Percentiles rank a stretch among this genome's conserved stretches.
Conservation (phyloP, 345 rosid species). For the Aegle marmelos region DNA sequence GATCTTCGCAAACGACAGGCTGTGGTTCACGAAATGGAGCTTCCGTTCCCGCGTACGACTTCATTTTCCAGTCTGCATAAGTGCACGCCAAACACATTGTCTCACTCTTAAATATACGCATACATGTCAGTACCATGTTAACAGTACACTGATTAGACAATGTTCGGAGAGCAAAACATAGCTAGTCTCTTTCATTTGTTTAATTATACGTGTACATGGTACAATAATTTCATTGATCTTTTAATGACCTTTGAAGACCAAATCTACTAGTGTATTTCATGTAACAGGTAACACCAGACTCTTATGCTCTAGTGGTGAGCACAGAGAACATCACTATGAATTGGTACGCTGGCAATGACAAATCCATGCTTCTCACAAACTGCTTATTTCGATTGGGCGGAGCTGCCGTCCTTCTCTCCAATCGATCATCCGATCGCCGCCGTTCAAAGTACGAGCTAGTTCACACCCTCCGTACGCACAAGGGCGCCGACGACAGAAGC, state of each 20-base stretch:
- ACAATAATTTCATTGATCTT: too few species aligned
- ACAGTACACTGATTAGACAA: too few species aligned
- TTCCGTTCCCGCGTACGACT: too few species aligned
- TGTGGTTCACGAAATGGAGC: too few species aligned
- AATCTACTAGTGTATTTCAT: background rate
- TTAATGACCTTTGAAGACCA: too few species aligned
- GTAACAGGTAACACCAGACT: conserved; percentile 38
- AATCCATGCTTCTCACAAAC: conserved; percentile 57
- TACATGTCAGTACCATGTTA: too few species aligned
- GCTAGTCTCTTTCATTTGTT: background rate
- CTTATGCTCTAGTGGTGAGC: conserved; percentile 61
- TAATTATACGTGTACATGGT: background rate
- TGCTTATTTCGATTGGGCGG: conserved; percentile 59
- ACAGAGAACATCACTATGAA: conserved; percentile 50
- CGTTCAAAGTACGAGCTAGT: conserved; percentile 50
- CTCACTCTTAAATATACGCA: too few species aligned
- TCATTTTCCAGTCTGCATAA: too few species aligned
- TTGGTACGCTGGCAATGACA: conserved; percentile 49
- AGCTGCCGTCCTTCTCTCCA: conserved; percentile 55
- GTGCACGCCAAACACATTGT: too few species aligned
- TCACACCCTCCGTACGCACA: conserved; percentile 57
- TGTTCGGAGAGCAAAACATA: too few species aligned
- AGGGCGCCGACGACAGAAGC: conserved; percentile 48
- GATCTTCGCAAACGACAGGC: too few species aligned
- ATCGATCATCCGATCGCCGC: conserved; percentile 32